Base-by-base conservation (phyloP, 768 basidiomycete genomes). In the Auricularia heimuer region DNA sequence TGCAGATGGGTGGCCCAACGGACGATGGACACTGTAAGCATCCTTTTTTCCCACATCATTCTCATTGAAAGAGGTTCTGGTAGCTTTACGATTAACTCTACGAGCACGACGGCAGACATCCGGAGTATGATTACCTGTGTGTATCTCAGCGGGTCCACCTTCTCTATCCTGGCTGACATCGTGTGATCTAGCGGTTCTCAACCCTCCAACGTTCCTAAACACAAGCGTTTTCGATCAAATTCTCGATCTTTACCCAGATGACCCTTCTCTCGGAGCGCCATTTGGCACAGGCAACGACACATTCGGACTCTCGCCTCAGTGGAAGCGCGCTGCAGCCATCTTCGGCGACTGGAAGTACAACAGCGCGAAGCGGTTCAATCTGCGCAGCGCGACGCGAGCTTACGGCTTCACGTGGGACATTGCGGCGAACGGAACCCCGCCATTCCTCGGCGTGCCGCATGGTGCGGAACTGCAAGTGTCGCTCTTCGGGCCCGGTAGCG, bases 201-300 rank as follows among this genome's bases (percentile, higher is more conserved):
- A 18, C 18, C 68, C 70, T 11, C 68, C 69, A 34, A 66, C 54
- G 3, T 67, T 65, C 3, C 39, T 42, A 68, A 77, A 3, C 54
- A 67, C 14, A 14, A 61, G 61, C 2, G 73, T 72, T 1, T 67
- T 72, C 2, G 68, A 74, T 6, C 66, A 64, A 14, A 35, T 81
- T 0, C 65, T 80, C 0, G 64, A 77, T 21, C 67, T 80, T 2
- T 82, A 83, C 68, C 80, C 81, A 0, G 71, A 79, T 64, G 69
- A 72, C 42, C 77, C 81, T 24, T 70, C 78, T 14, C 65, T 74
- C 36, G 82, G 82, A 2, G 78, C 79, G 0, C 82, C 82, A 0
- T 83, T 76, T 67, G 74, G 73, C 12, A 82, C 81, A 2, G 80
- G 81, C 4, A 75, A 77, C 65, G 68, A 79, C 29, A 79, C 79